Evolutionary conservation across 257 asterid species (phyloP).

Genomic region (Rauvolfia tetraphylla): DNA sequence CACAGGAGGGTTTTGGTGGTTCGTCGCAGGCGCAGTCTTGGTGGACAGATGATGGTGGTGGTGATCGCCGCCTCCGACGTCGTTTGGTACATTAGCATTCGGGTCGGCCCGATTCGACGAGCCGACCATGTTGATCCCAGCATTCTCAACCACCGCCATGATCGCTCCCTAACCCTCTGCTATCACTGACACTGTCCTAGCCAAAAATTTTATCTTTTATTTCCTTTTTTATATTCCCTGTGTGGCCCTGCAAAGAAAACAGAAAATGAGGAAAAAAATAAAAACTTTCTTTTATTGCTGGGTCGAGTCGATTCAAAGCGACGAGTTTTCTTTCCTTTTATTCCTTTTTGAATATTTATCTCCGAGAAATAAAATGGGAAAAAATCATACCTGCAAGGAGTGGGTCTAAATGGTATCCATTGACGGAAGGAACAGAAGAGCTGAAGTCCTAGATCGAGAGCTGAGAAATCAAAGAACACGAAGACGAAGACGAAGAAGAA

Average conservation of each 20-base stretch:
- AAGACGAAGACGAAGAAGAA: slow-evolving; percentile 7
- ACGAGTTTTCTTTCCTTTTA: background rate
- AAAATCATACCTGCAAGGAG: slow-evolving; percentile 36
- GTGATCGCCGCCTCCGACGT: slow-evolving; percentile 32
- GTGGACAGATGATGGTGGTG: slow-evolving; percentile 36
- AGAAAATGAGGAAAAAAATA: background rate
- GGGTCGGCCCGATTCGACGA: slow-evolving; percentile 50
- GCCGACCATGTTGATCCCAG: slow-evolving; percentile 40
- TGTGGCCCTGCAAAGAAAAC: slow-evolving; percentile 10
- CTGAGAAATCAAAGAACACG: slow-evolving; percentile 26
- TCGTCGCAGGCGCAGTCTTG: slow-evolving; percentile 15
- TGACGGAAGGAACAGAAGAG: slow-evolving; percentile 18
- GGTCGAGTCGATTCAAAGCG: slow-evolving; percentile 4
- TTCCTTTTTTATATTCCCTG: background rate
- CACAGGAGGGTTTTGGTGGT: slow-evolving; percentile 1
- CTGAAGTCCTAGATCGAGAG: slow-evolving; percentile 30
- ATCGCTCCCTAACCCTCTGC: slow-evolving; percentile 29
- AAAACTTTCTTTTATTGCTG: background rate
- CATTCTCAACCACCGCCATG: slow-evolving; percentile 94
- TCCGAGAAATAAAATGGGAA: background rate
- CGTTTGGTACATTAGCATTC: slow-evolving; percentile 29
- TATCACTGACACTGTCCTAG: slow-evolving; percentile 13
- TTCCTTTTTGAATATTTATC: background rate
- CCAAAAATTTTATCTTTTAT: background rate
- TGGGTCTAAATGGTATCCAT: slow-evolving; percentile 49